Conservation (phyloP, 805 yeast species). For the Starmerella etchellsii region DNA sequence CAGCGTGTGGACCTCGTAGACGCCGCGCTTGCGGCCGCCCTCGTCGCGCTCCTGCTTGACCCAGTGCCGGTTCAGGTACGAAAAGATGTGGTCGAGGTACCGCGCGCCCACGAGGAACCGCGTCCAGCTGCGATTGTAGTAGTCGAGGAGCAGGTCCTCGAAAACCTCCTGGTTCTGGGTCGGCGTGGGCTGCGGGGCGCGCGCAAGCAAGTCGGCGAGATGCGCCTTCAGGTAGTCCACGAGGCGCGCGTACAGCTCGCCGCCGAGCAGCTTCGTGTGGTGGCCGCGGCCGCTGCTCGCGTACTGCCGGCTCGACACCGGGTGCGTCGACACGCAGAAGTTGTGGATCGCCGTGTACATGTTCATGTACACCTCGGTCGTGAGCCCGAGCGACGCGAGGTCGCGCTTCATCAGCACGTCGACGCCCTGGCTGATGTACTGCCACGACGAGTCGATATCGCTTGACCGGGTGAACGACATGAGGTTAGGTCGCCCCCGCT, state of each 20-base stretch:
- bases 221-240: conserved; percentile 53
- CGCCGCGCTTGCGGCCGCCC: conserved; percentile 57
- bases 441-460: conserved; percentile 29
- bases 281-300: conserved; percentile 5
- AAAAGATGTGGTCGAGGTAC: conserved; percentile 81
- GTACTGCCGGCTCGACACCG: conserved; percentile 9
- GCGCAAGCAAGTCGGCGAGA: conserved; percentile 22
- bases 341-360: conserved; percentile 87
- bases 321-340: conserved; percentile 49
- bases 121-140: conserved; percentile 79
- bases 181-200: conserved; percentile 12
- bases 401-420: conserved; percentile 29
- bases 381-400: conserved; percentile 27
- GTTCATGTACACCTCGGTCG: conserved; percentile 57
- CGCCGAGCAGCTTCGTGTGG: conserved; percentile 56
- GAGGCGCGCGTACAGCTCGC: conserved; percentile 68
- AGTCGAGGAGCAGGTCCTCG: conserved; percentile 56
- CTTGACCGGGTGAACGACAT: conserved; percentile 10
- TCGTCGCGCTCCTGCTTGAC: conserved; percentile 91
- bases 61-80: conserved; percentile 95
- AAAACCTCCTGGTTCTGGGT: conserved; percentile 26
- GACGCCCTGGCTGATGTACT: conserved; percentile 31
- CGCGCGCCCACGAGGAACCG: conserved; percentile 86
- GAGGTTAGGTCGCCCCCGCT: neutral
- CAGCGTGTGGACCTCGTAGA: conserved; percentile 82